These are phyloP conservation scores for Penium margaritaceum DNA, from an alignment of 139 green algal genomes.

Conservation along the genomic window DNA sequence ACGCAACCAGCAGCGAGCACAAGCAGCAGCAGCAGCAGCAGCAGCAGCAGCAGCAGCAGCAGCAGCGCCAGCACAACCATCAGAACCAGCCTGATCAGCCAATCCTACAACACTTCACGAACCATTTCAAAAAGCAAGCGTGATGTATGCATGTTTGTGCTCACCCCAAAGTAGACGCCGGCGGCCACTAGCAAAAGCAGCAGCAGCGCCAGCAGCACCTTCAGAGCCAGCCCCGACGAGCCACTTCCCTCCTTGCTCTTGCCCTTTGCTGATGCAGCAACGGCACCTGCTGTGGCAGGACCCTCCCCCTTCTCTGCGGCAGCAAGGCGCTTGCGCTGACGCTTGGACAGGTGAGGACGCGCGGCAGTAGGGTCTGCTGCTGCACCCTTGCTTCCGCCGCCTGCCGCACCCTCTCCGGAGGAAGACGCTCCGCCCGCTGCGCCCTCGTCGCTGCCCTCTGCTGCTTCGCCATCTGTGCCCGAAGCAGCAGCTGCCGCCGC, in stretches of 20 bases:
- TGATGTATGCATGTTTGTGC: too few relatives aligned
- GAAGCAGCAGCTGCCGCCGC: background rate
- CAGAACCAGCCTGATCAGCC: too few relatives aligned
- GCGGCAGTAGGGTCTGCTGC: background rate
- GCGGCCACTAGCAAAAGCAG: background rate
- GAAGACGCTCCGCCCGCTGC: too few relatives aligned
- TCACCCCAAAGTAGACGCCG: background rate
- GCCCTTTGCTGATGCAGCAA: too few relatives aligned
- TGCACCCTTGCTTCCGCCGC: background rate
- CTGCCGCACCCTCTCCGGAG: too few relatives aligned
- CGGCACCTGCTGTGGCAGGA: background rate
- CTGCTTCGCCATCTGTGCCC: background rate
- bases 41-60: too few relatives aligned
- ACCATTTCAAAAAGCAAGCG: too few relatives aligned
- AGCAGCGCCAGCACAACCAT: too few relatives aligned
- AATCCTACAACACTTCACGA: too few relatives aligned
- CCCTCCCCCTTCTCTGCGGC: background rate
- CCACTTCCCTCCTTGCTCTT: conserved; percentile 2
- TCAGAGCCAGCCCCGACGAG: background rate
- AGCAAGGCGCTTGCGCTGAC: background rate
- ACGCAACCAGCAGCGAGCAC: too few relatives aligned
- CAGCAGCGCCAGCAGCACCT: background rate
- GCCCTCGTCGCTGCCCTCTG: background rate
- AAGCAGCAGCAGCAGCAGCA: too few relatives aligned
- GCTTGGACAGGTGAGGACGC: background rate